Evolutionary conservation across 2,329 filamentous ascomycete species (phyloP), one percentile per base, ranked within the genome.

Genomic region (Aspergillus fumigatiaffinis): DNA sequence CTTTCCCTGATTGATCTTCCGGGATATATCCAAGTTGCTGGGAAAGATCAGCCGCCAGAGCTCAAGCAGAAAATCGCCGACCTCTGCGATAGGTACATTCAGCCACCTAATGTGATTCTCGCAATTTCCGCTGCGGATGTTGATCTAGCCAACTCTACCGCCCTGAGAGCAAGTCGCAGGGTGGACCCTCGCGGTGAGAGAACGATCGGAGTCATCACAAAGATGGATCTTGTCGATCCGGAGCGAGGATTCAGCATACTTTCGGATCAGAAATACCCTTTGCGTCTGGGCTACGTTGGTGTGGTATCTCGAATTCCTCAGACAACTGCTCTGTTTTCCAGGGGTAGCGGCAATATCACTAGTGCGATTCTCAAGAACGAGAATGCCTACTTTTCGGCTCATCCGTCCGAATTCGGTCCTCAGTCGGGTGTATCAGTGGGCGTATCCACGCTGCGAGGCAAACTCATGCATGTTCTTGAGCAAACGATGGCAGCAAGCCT

Each of bases 81-180:
- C 68, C 85, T 99, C 12, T 99, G 94, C 72, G 94, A 99, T 75
- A 97, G 96, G 77, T 99, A 99, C 70, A 99, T 99, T 52, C 91
- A 96, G 71, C 80, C 92, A 5, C 94, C 95, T 0, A 99, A 99
- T 70, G 89, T 99, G 64, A 97, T 99, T 60, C 82, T 99, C 7
- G 94, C 94, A 42, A 97, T 99, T 61, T 99, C 95, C 1, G 94
- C 95, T 1, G 94, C 94, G 25, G 94, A 99, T 75, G 94, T 99
- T 20, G 94, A 99, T 79, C 77, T 99, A 56, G 94, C 94, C 23
- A 99, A 99, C 73, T 99, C 94, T 1, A 94, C 94, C 6, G 92
- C 94, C 5, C 77, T 99, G 25, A 84, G 92, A 65, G 92, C 94
- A 20, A 96, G 92, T 64, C 85, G 94, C 61, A 85, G 93, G 65